These are phyloP conservation scores for Prunus mongolica DNA, from an alignment of 306 rosid genomes.

Conservation along the genomic window DNA sequence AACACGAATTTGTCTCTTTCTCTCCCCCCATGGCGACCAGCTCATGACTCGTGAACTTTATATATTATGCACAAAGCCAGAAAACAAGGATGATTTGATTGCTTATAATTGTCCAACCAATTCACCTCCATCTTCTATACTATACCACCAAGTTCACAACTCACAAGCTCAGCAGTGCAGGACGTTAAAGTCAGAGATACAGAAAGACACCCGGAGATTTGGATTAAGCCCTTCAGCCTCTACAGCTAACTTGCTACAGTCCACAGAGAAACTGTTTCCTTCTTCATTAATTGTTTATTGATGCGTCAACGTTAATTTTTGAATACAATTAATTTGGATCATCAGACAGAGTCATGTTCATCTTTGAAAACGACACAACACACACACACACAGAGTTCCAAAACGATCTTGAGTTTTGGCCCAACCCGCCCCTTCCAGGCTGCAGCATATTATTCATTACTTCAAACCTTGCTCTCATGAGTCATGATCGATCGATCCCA, in stretches of 20 bases:
- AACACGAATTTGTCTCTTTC: not conserved
- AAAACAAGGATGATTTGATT: conserved; percentile 19
- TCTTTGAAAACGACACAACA: not conserved
- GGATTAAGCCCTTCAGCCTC: not conserved
- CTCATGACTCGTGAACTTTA: not conserved
- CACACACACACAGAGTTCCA: not conserved
- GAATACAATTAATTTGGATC: not conserved
- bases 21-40: not conserved
- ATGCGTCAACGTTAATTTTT: not conserved
- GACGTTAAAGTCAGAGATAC: not conserved
- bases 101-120: not conserved
- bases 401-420: not conserved
- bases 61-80: conserved; percentile 9
- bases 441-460: no score
- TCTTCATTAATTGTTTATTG: not conserved
- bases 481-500: no score
- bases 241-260: not conserved
- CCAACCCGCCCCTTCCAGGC: not conserved
- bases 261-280: not conserved
- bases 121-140: not conserved
- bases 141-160: not conserved
- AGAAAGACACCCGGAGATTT: conserved; percentile 1
- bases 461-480: no score
- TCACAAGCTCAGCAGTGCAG: not conserved
- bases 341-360: not conserved